Evolutionary conservation across 257 asterid genomes (phyloP).

Genomic region (Nicotiana attenuata): DNA sequence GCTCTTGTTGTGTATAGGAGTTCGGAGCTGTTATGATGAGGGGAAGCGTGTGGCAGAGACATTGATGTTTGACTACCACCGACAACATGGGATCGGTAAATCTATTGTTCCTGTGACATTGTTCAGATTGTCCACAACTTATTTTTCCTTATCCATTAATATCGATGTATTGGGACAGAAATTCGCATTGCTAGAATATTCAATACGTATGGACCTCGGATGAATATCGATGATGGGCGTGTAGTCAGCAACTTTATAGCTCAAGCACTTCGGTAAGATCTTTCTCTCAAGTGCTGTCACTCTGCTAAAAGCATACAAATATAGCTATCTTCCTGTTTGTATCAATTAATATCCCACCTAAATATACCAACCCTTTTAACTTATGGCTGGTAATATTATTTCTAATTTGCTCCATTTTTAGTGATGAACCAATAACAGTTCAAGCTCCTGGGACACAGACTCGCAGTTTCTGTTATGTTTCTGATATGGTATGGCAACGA

Average conservation of each 20-base stretch:
- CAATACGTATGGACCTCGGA: slow-evolving; percentile 49
- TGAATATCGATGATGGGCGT: slow-evolving; percentile 41
- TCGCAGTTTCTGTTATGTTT: slow-evolving; percentile 51
- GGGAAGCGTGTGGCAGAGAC: slow-evolving; percentile 94
- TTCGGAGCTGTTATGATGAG: slow-evolving; percentile 90
- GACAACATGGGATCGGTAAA: slow-evolving; percentile 92
- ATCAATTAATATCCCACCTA: neutral
- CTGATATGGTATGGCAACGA: slow-evolving; percentile 40
- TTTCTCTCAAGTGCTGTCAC: neutral
- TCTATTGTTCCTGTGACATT: neutral
- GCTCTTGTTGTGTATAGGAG: slow-evolving; percentile 39
- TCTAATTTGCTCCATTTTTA: slow-evolving; percentile 18
- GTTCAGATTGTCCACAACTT: neutral
- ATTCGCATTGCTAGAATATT: too few species aligned
- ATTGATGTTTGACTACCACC: slow-evolving; percentile 88
- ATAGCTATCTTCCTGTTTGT: neutral
- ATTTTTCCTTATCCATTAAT: neutral
- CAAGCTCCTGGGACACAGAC: slow-evolving; percentile 98
- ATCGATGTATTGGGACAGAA: slow-evolving; percentile 29
- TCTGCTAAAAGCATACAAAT: neutral
- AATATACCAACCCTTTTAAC: neutral
- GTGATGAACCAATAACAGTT: slow-evolving; percentile 78
- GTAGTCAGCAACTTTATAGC: slow-evolving; percentile 19
- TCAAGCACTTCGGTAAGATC: slow-evolving; percentile 73
- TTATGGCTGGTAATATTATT: neutral